Conservation (phyloP, 2,329 filamentous ascomycete genomes). For the Penicillium occitanis region DNA sequence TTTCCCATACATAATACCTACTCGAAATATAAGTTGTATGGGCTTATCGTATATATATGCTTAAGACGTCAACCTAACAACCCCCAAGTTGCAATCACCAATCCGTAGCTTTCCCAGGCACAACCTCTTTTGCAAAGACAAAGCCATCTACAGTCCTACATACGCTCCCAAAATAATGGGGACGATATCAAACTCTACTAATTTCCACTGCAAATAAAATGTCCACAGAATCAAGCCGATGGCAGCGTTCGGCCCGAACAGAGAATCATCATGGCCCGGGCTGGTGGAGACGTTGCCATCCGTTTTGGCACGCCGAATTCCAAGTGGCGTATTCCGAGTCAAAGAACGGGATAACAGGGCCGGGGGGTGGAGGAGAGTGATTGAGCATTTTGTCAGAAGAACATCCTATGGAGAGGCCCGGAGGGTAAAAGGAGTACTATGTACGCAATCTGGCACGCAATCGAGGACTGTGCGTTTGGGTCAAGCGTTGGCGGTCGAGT, state of each 20-base stretch:
- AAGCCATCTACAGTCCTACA: conserved; percentile 6
- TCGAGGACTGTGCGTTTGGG: background rate
- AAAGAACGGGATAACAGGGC: conserved; percentile 30
- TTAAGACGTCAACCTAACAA: background rate
- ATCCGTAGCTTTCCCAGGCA: background rate
- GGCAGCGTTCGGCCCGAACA: conserved; percentile 23
- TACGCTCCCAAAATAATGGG: background rate
- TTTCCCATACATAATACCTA: background rate
- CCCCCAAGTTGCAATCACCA: background rate
- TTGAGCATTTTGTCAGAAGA: background rate
- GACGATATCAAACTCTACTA: conserved; percentile 3
- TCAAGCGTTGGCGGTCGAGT: background rate
- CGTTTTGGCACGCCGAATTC: conserved; percentile 38
- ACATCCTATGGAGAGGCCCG: background rate
- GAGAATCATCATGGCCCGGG: conserved; percentile 33
- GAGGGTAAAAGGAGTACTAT: too few species aligned
- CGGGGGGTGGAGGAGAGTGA: background rate
- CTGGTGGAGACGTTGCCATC: conserved; percentile 29
- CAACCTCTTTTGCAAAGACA: background rate
- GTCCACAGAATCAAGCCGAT: conserved; percentile 22
- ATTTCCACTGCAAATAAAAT: background rate
- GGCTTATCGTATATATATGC: background rate
- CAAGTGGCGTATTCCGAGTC: conserved; percentile 32
- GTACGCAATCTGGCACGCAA: background rate
- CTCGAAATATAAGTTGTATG: background rate